Evolutionary conservation across 495 filamentous ascomycete genomes (phyloP).

Genomic region (Apiosordaria backusii): DNA sequence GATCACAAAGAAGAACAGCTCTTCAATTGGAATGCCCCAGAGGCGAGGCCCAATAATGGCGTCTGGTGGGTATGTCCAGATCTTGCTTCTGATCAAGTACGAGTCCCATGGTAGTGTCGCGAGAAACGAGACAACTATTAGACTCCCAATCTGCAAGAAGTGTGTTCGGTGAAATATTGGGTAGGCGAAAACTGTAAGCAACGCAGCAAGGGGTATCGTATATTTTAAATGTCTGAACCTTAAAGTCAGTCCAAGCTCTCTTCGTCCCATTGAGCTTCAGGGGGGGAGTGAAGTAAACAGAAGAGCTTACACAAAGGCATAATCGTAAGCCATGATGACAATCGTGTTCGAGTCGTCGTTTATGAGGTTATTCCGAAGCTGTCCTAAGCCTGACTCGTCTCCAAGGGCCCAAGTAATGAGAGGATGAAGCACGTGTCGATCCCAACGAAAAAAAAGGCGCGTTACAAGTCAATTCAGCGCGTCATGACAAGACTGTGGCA

Average conservation of each 20-base stretch:
- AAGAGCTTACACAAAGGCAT: conserved; percentile 60
- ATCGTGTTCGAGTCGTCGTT: background rate
- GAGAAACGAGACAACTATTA: conserved; percentile 55
- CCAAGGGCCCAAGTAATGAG: background rate
- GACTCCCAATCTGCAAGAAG: conserved; percentile 53
- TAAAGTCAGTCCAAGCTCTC: conserved; percentile 8
- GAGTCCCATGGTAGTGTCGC: conserved; percentile 70
- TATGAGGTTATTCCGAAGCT: background rate
- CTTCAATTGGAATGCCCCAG: conserved; percentile 59
- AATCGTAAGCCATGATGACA: conserved; percentile 58
- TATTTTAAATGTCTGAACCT: conserved; percentile 60
- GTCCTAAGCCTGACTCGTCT: background rate
- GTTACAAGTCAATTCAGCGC: background rate
- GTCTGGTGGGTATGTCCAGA: conserved; percentile 66
- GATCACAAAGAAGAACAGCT: conserved; percentile 72
- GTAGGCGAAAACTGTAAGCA: conserved; percentile 53
- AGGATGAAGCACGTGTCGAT: background rate
- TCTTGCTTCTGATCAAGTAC: conserved; percentile 57
- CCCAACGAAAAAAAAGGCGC: background rate
- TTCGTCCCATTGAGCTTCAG: background rate
- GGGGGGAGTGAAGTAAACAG: background rate
- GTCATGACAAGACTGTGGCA: no score
- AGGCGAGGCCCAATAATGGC: conserved; percentile 56
- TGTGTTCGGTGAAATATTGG: conserved; percentile 58
- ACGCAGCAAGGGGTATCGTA: conserved; percentile 58